Percentiles rank a stretch among this genome's conserved stretches.
Evolutionary conservation across 2,329 filamentous ascomycete genomes (phyloP).

Genomic region (Colletotrichum cuscutae): DNA sequence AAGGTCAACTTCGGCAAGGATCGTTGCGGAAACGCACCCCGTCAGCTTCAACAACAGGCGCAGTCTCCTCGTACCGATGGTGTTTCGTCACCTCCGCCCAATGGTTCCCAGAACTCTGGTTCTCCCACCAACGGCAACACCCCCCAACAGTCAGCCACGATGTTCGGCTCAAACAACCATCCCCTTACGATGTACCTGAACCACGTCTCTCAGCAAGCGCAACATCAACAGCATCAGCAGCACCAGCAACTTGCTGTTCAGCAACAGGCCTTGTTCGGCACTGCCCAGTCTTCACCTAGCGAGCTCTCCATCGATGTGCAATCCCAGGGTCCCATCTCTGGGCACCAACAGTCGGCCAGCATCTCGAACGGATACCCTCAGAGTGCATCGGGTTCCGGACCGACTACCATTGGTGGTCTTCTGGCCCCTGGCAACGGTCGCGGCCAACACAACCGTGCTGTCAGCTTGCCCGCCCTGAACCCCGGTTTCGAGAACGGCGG

Average conservation of each 20-base stretch:
- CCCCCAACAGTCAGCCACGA: conserved; percentile 61
- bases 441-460: conserved; percentile 79
- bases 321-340: conserved; percentile 68
- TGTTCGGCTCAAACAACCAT: conserved; percentile 87
- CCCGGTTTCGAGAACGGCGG: conserved; percentile 71
- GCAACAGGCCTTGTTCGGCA: conserved; percentile 84
- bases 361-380: conserved; percentile 72
- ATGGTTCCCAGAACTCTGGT: conserved; percentile 64
- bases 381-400: conserved; percentile 61
- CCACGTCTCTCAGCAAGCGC: conserved; percentile 79
- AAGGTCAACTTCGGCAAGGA: conserved; percentile 99
- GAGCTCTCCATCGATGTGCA: conserved; percentile 69
- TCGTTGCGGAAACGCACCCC: conserved; percentile 93
- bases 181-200: conserved; percentile 93
- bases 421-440: conserved; percentile 75
- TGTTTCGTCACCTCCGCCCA: conserved; percentile 65
- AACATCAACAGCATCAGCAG: conserved; percentile 80
- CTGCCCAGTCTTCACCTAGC: conserved; percentile 69
- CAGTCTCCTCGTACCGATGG: conserved; percentile 75
- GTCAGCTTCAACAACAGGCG: conserved; percentile 76
- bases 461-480: conserved; percentile 82
- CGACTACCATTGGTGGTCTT: conserved; percentile 80
- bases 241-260: conserved; percentile 78
- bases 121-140: conserved; percentile 64
- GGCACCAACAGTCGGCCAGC: conserved; percentile 73